Conservation (phyloP, 1,284 basidiomycete genomes). For the Rhodotorula sp. region DNA sequence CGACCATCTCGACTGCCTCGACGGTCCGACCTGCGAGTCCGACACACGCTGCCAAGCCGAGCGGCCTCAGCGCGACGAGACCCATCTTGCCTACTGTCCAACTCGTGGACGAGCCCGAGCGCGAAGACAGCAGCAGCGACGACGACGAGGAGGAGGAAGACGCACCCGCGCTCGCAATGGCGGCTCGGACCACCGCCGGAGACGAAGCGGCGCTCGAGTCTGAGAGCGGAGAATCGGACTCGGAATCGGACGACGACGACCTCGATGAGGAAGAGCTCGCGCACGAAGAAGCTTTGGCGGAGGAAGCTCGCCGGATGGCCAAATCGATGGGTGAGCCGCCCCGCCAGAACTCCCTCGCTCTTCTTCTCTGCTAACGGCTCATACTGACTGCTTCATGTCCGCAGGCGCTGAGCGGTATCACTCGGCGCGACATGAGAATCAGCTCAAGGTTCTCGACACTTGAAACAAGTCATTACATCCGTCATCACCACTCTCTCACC, state of each 20-base stretch:
- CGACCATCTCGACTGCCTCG: slow-evolving; percentile 24
- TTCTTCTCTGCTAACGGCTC: too few relatives aligned
- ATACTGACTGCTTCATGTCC: not conserved
- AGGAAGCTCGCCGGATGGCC: slow-evolving; percentile 18
- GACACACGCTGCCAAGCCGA: not conserved
- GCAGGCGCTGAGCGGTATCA: slow-evolving; percentile 32
- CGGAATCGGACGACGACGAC: slow-evolving; percentile 28
- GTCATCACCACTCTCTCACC: not conserved
- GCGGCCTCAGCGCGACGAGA: slow-evolving; percentile 8
- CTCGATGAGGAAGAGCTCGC: slow-evolving; percentile 33
- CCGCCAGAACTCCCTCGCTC: not conserved
- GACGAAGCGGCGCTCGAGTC: not conserved
- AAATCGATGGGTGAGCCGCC: slow-evolving; percentile 20
- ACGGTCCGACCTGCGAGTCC: slow-evolving; percentile 18
- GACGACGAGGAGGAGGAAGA: not conserved
- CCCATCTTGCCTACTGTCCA: not conserved
- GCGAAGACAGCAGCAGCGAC: not conserved
- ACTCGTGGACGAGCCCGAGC: slow-evolving; percentile 2
- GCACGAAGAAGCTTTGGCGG: slow-evolving; percentile 32
- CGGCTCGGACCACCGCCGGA: not conserved
- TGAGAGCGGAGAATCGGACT: slow-evolving; percentile 3
- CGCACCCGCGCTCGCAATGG: not conserved
- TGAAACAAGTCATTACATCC: too few relatives aligned
- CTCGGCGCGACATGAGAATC: slow-evolving; percentile 15
- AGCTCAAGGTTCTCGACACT: slow-evolving; percentile 5